Conservation (phyloP, 169 alveolate species). For the Babesia divergens region DNA sequence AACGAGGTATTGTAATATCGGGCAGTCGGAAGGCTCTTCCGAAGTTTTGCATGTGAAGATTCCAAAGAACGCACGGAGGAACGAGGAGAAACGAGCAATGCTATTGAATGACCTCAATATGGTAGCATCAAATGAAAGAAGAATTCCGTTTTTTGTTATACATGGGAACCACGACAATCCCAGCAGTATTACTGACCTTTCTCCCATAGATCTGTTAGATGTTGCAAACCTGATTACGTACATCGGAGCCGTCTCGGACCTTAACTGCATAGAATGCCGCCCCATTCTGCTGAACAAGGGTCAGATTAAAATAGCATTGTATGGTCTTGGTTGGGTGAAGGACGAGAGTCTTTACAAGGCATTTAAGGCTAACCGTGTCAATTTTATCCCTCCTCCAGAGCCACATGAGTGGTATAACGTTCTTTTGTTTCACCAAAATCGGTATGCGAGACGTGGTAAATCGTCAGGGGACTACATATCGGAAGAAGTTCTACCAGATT, state of each 20-base stretch:
- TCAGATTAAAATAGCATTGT: constrained; percentile 87
- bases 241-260: constrained; percentile 85
- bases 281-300: constrained; percentile 89
- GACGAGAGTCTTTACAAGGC: constrained; percentile 89
- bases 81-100: neutral
- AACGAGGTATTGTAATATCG: constrained; percentile 75
- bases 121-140: neutral
- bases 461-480: constrained; percentile 37
- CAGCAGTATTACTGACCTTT: constrained; percentile 26
- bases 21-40: constrained; percentile 42
- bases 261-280: constrained; percentile 80
- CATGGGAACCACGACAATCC: constrained; percentile 70
- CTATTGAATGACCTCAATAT: neutral
- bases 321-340: constrained; percentile 94
- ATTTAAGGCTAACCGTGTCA: constrained; percentile 84
- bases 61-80: neutral
- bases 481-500: constrained; percentile 29
- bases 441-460: constrained; percentile 64
- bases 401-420: constrained; percentile 84
- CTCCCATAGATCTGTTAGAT: constrained; percentile 65
- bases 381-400: constrained; percentile 82
- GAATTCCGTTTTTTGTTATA: constrained; percentile 54
- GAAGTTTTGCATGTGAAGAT: neutral
- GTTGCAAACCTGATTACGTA: constrained; percentile 81
- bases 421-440: constrained; percentile 93